phyloP scores from a whole-genome alignment of 106 monocot species.

The Dioscorea dumetorum region DNA sequence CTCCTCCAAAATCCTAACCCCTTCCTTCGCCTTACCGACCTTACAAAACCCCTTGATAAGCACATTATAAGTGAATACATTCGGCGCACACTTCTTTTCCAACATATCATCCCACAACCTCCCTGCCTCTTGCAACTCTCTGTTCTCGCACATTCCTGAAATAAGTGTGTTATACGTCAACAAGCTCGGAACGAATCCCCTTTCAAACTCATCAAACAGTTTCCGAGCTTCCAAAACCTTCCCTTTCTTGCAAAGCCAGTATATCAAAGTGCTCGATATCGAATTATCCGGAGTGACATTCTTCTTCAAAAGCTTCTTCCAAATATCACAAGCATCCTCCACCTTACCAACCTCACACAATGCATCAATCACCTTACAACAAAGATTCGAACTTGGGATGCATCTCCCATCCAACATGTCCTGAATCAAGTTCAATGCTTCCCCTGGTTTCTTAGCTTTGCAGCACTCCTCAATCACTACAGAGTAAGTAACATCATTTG shows the following conservation, averaged over 20 bases:
- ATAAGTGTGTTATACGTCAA: constrained; percentile 70
- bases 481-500: constrained; percentile 59
- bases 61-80: constrained; percentile 66
- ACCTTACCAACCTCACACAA: constrained; percentile 67
- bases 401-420: constrained; percentile 53
- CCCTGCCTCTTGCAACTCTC: constrained; percentile 73
- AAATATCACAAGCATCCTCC: constrained; percentile 55
- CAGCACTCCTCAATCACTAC: constrained; percentile 58
- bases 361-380: constrained; percentile 71
- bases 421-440: constrained; percentile 52
- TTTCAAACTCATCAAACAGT: constrained; percentile 66
- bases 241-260: constrained; percentile 77
- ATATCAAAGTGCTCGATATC: constrained; percentile 62
- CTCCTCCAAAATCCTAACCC: constrained; percentile 47
- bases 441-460: constrained; percentile 40
- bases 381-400: constrained; percentile 44
- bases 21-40: constrained; percentile 46
- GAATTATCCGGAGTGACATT: constrained; percentile 64
- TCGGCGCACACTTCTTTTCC: constrained; percentile 47
- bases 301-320: constrained; percentile 61
- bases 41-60: constrained; percentile 76
- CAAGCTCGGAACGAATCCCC: constrained; percentile 44
- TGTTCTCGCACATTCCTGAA: constrained; percentile 67
- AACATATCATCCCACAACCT: constrained; percentile 91
- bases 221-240: constrained; percentile 48